phyloP scores from a whole-genome alignment of 1,139 yeast species.

The Wickerhamiella infanticola region DNA sequence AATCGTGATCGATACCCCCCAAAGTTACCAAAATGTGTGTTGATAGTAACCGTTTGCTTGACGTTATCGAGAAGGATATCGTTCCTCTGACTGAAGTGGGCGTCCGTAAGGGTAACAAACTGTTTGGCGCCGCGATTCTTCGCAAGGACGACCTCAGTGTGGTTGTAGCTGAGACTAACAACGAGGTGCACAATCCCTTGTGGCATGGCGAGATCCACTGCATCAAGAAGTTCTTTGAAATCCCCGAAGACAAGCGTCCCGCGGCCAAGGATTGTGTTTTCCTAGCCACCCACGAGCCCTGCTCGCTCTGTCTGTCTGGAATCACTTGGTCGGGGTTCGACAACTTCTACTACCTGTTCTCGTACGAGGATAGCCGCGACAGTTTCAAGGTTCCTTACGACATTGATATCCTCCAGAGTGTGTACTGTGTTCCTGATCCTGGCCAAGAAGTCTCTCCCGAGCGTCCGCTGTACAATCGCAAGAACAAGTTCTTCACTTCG shows the following conservation, averaged over 20 bases:
- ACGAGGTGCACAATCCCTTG: conserved; percentile 12
- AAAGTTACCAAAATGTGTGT: neutral
- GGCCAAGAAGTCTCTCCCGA: conserved; percentile 4
- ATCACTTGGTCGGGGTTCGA: conserved; percentile 18
- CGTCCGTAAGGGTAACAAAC: conserved; percentile 11
- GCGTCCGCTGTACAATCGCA: conserved; percentile 13
- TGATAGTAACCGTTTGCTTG: conserved; percentile 23
- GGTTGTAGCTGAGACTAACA: conserved; percentile 13
- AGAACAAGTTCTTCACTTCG: conserved; percentile 11
- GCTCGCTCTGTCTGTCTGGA: conserved; percentile 15
- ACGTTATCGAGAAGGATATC: conserved; percentile 12
- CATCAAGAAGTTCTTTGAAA: conserved; percentile 13
- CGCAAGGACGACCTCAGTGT: conserved; percentile 11
- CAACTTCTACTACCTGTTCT: conserved; percentile 15
- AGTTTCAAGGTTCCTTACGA: conserved; percentile 14
- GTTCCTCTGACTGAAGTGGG: conserved; percentile 12
- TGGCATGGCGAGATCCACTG: conserved; percentile 15
- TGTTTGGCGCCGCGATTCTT: conserved; percentile 16
- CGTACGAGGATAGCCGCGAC: conserved; percentile 15
- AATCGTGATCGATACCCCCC: too few species aligned
- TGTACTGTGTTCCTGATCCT: conserved; percentile 13
- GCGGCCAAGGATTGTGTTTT: conserved; percentile 13
- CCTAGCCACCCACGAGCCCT: conserved; percentile 16
- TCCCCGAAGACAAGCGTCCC: conserved; percentile 10
- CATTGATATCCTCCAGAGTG: conserved; percentile 13